phyloP scores from a whole-genome alignment of 345 rosid species.

The Microthlaspi erraticum region DNA sequence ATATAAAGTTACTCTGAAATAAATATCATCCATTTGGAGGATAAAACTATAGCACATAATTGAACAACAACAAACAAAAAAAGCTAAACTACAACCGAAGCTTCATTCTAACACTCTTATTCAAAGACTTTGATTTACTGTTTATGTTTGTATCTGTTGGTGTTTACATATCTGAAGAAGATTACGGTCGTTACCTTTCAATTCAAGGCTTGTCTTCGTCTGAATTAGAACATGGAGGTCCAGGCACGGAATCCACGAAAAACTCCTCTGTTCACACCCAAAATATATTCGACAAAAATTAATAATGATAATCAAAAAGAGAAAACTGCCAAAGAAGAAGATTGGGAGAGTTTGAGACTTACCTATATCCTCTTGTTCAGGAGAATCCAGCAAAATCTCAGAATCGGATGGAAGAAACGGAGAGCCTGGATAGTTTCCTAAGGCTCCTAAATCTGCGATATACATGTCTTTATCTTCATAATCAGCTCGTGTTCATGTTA shows the following conservation, averaged over 20 bases:
- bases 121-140: constrained; percentile 26
- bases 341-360: constrained; percentile 25
- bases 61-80: too few species aligned
- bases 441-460: constrained; percentile 84
- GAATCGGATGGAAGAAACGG: constrained; percentile 96
- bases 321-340: constrained; percentile 4
- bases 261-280: constrained; percentile 65
- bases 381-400: constrained; percentile 94
- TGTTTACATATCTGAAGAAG: constrained; percentile 18
- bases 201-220: constrained; percentile 81
- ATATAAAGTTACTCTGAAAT: too few species aligned
- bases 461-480: constrained; percentile 34
- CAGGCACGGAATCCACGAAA: constrained; percentile 89
- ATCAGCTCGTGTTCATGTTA: constrained; percentile 11
- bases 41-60: too few species aligned
- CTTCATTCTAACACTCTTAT: constrained; percentile 34
- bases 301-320: neutral
- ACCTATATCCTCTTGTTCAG: constrained; percentile 92
- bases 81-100: too few species aligned
- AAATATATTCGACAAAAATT: neutral
- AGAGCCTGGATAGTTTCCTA: constrained; percentile 94
- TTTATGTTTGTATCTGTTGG: neutral
- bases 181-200: constrained; percentile 33
- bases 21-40: too few species aligned
- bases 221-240: constrained; percentile 73